Evolutionary conservation across 805 yeast species (phyloP).

Genomic region (Metschnikowia bowlesiae): DNA sequence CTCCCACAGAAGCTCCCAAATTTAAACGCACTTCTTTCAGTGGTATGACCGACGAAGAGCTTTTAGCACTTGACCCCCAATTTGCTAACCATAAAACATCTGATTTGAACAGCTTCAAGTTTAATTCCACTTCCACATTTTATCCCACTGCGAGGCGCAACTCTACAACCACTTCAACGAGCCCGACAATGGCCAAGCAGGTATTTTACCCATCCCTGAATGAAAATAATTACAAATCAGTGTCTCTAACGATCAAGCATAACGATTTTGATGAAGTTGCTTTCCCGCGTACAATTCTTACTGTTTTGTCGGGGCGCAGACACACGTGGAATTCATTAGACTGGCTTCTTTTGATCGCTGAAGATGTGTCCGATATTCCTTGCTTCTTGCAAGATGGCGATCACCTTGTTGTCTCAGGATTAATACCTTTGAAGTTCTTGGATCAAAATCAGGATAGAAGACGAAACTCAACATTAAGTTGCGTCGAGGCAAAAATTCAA

Average conservation of each 20-base stretch:
- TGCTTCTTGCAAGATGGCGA: slow-evolving; percentile 36
- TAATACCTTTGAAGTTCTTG: slow-evolving; percentile 26
- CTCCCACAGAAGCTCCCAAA: slow-evolving; percentile 3
- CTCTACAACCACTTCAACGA: slow-evolving; percentile 5
- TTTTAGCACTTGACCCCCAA: slow-evolving; percentile 52
- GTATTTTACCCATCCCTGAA: slow-evolving; percentile 27
- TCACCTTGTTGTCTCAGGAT: slow-evolving; percentile 32
- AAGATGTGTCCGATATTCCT: slow-evolving; percentile 4
- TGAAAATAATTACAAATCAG: slow-evolving; percentile 41
- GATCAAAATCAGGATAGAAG: slow-evolving; percentile 10
- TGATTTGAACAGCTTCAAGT: slow-evolving; percentile 42
- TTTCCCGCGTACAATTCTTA: slow-evolving; percentile 28
- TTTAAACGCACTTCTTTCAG: slow-evolving; percentile 43
- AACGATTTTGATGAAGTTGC: slow-evolving; percentile 24
- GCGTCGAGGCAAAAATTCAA: slow-evolving; percentile 16
- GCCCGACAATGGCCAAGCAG: slow-evolving; percentile 7
- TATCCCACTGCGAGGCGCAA: slow-evolving; percentile 9
- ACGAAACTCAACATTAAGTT: slow-evolving; percentile 8
- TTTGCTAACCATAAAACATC: slow-evolving; percentile 37
- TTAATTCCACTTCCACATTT: slow-evolving; percentile 30
- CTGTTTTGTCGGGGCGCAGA: slow-evolving; percentile 36
- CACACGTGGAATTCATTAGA: slow-evolving; percentile 43
- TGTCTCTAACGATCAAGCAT: slow-evolving; percentile 44
- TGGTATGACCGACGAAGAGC: slow-evolving; percentile 51
- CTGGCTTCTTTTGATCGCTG: slow-evolving; percentile 29